Conservation (phyloP, 2,329 filamentous ascomycete species). For the Talaromyces rugulosus region DNA sequence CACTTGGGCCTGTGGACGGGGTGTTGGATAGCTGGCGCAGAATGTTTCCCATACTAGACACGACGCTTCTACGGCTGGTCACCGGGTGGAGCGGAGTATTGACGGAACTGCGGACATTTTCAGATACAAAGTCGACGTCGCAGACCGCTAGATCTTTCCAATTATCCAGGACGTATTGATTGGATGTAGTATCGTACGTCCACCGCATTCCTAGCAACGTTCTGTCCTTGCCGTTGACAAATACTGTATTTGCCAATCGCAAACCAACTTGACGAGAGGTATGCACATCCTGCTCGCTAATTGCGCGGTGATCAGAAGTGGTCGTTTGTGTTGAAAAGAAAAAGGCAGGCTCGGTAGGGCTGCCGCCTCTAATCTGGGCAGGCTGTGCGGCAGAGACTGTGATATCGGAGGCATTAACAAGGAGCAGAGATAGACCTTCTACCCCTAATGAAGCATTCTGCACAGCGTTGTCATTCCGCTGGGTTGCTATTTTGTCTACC, state of each 20-base stretch:
- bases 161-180: conserved; percentile 22
- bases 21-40: conserved; percentile 37
- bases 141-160: conserved; percentile 30
- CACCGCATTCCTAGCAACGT: conserved; percentile 37
- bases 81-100: conserved; percentile 33
- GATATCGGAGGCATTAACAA: conserved; percentile 22
- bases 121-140: conserved; percentile 19
- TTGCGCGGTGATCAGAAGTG: not conserved
- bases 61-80: conserved; percentile 32
- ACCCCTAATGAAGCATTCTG: conserved; percentile 15
- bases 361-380: conserved; percentile 25
- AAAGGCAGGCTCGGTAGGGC: conserved; percentile 29
- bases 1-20: conserved; percentile 17
- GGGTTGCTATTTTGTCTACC: conserved; percentile 32
- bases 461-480: not conserved
- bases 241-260: conserved; percentile 40
- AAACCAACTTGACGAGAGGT: conserved; percentile 31
- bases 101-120: conserved; percentile 18
- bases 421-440: conserved; percentile 34
- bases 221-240: conserved; percentile 38
- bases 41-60: conserved; percentile 42
- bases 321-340: conserved; percentile 23
- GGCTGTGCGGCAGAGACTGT: conserved; percentile 26
- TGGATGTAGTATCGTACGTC: conserved; percentile 20
- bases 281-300: not conserved